Percentiles rank a stretch among this genome's conserved stretches.
phyloP scores from a whole-genome alignment of 78 protist genomes.

The Chrysochromulina parva region DNA sequence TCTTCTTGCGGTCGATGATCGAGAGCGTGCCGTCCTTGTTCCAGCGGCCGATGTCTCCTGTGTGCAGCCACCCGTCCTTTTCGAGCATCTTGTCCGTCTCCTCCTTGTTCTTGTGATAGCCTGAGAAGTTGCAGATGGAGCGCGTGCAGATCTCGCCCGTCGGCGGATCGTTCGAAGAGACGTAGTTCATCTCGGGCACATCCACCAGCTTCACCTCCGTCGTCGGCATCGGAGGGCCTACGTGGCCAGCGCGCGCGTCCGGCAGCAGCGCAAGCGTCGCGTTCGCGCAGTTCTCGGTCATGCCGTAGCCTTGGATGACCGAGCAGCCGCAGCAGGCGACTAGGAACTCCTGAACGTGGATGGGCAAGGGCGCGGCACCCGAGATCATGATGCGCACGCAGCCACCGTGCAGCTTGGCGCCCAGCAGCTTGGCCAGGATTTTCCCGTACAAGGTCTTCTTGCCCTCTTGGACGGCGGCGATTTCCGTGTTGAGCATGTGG shows the following conservation, averaged over 20 bases:
- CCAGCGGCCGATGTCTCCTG: conserved; percentile 94
- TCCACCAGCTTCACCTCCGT: conserved; percentile 49
- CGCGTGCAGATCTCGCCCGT: conserved; percentile 89
- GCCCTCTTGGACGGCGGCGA: not conserved
- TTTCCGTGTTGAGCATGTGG: conserved; percentile 63
- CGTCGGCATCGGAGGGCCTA: conserved; percentile 53
- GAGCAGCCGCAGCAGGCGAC: conserved; percentile 35
- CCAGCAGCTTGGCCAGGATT: conserved; percentile 64
- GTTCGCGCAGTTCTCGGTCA: conserved; percentile 86
- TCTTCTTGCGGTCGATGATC: conserved; percentile 92
- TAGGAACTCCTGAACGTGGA: conserved; percentile 61
- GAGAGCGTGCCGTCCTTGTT: conserved; percentile 63
- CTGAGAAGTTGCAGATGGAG: conserved; percentile 80
- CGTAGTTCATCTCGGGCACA: conserved; percentile 86
- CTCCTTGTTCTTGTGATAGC: conserved; percentile 85
- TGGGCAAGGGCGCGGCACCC: conserved; percentile 90
- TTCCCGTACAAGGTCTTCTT: conserved; percentile 73
- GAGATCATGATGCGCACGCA: conserved; percentile 75
- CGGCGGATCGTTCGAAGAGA: not conserved
- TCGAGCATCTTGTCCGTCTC: conserved; percentile 78
- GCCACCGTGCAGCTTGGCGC: conserved; percentile 72
- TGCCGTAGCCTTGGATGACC: conserved; percentile 90
- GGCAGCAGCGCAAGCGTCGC: conserved; percentile 26
- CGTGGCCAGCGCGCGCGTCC: not conserved
- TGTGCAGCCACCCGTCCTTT: conserved; percentile 93